Conservation (phyloP, 2,329 filamentous ascomycete genomes). For the Penicillium hesseltinei region DNA sequence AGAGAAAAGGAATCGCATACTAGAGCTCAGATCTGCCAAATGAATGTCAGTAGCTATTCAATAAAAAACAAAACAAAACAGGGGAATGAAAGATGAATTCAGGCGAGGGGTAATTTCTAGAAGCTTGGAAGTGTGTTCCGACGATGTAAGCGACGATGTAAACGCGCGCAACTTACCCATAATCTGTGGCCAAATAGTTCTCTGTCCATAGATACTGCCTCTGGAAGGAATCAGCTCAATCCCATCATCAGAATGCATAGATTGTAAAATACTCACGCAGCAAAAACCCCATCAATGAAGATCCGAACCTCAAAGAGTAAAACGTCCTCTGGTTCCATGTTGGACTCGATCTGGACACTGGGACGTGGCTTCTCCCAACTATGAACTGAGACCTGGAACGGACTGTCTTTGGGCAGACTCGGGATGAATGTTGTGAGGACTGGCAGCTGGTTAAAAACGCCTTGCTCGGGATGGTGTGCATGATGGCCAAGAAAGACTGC, state of each 20-base stretch:
- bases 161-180: constrained; percentile 43
- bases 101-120: background rate
- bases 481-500: constrained; percentile 38
- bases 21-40: constrained; percentile 36
- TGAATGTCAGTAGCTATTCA: background rate
- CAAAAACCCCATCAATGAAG: constrained; percentile 64
- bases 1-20: constrained; percentile 28
- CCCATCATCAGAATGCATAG: background rate
- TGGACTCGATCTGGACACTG: constrained; percentile 56
- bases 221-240: constrained; percentile 34
- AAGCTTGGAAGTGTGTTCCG: background rate
- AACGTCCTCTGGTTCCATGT: constrained; percentile 57
- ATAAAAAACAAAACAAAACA: background rate
- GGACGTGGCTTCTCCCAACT: constrained; percentile 65
- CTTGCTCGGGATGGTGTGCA: constrained; percentile 25
- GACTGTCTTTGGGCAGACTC: constrained; percentile 56
- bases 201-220: constrained; percentile 55
- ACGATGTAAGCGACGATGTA: too few species aligned
- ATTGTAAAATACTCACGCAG: constrained; percentile 53
- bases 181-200: constrained; percentile 53
- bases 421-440: constrained; percentile 71
- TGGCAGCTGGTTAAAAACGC: constrained; percentile 50
- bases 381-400: constrained; percentile 73
- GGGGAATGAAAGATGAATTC: background rate
- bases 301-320: constrained; percentile 65